These are phyloP conservation scores for Globisporangium radiosum DNA, from an alignment of 352 stramenopile genomes.

Conservation along the genomic window DNA sequence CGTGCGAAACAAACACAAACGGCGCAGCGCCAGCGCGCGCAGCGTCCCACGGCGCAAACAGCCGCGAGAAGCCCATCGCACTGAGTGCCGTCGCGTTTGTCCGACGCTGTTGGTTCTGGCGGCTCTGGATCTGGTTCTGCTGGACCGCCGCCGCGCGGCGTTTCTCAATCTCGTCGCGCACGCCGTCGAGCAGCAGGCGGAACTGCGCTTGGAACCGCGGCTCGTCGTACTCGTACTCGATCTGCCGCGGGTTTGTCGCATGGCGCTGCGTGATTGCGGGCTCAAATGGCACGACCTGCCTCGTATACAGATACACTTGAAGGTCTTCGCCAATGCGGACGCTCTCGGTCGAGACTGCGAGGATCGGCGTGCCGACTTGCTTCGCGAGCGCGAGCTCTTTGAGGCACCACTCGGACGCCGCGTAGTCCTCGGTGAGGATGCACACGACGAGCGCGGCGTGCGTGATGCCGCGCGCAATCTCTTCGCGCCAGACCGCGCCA, in stretches of 20 bases:
- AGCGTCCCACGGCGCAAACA: conserved; percentile 60
- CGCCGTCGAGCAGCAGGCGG: conserved; percentile 66
- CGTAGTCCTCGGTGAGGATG: conserved; percentile 76
- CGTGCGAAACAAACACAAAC: conserved; percentile 78
- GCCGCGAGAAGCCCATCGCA: conserved; percentile 29
- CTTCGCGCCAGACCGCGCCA: conserved; percentile 73
- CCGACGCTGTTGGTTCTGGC: conserved; percentile 12
- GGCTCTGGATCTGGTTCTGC: conserved; percentile 29
- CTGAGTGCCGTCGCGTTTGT: background rate
- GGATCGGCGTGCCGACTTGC: conserved; percentile 68
- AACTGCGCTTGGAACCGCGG: conserved; percentile 67
- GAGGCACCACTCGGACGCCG: conserved; percentile 76
- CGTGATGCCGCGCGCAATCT: conserved; percentile 75
- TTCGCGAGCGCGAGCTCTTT: conserved; percentile 80
- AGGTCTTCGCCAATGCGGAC: conserved; percentile 64
- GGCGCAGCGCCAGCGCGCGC: conserved; percentile 17
- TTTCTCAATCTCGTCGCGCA: conserved; percentile 83
- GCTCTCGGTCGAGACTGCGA: conserved; percentile 65
- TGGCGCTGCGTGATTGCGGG: conserved; percentile 56
- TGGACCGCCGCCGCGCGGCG: conserved; percentile 36
- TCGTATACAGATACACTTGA: conserved; percentile 82
- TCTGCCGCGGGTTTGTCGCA: conserved; percentile 46
- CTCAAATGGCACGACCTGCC: conserved; percentile 77
- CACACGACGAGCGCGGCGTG: conserved; percentile 71
- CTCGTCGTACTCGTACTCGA: conserved; percentile 79